Conservation (phyloP, 257 asterid species). For the Lantana camara region DNA sequence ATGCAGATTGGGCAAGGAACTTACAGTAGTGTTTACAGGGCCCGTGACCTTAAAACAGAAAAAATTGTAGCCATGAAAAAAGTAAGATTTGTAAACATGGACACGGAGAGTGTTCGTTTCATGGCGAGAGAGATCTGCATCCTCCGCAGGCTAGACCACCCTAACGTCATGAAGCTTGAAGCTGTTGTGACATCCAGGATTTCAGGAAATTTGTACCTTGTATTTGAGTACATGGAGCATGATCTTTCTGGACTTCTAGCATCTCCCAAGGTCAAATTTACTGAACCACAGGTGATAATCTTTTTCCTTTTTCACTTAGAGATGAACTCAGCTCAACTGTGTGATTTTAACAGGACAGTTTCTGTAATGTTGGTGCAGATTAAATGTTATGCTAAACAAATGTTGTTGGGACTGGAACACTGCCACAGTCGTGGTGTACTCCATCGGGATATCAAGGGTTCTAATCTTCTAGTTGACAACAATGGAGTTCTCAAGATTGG, state of each 20-base stretch:
- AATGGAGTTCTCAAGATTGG: conserved; percentile 79
- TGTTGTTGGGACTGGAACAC: conserved; percentile 77
- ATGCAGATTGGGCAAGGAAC: conserved; percentile 98
- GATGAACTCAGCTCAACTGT: not conserved
- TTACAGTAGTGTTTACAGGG: conserved; percentile 91
- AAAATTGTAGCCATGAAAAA: conserved; percentile 91
- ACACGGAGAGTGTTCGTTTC: conserved; percentile 90
- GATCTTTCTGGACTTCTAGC: conserved; percentile 87
- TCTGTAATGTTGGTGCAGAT: conserved; percentile 43
- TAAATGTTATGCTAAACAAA: conserved; percentile 81
- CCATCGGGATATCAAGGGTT: conserved; percentile 91
- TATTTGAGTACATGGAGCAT: conserved; percentile 96
- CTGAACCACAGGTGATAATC: conserved; percentile 75
- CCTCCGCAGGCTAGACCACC: conserved; percentile 81
- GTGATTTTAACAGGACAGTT: no score
- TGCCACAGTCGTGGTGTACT: conserved; percentile 85
- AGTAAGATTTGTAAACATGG: conserved; percentile 86
- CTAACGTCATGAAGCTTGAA: conserved; percentile 91
- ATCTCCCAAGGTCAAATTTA: conserved; percentile 63
- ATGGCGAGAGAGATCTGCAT: conserved; percentile 93
- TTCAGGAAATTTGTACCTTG: conserved; percentile 83
- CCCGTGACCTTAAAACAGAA: conserved; percentile 61
- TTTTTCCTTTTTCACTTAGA: conserved; percentile 1
- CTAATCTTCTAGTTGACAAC: conserved; percentile 75
- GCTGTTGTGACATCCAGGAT: conserved; percentile 76